A percentile compares a stretch with the other conserved stretches of the same genome.
phyloP scores from a whole-genome alignment of 257 asterid species.

The Petunia secreta region DNA sequence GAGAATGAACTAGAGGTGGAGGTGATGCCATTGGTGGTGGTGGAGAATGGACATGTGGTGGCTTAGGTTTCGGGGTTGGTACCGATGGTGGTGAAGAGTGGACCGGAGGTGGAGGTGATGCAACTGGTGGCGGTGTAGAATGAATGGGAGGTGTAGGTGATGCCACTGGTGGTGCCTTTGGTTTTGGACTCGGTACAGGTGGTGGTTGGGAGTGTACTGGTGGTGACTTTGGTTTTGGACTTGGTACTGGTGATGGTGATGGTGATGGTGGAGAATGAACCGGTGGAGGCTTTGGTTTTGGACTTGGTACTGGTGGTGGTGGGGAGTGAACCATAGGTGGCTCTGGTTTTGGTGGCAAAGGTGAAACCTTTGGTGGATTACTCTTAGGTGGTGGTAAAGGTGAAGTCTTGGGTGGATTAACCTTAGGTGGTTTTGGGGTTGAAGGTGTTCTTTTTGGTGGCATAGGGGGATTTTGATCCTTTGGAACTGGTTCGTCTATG shows the following conservation, averaged over 20 bases:
- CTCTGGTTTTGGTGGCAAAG: conserved; percentile 11
- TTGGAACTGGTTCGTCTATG: conserved; percentile 21
- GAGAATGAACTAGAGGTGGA: background rate
- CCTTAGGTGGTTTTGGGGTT: conserved; percentile 5
- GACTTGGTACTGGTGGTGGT: background rate
- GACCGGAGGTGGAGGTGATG: background rate
- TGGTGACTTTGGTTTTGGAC: background rate
- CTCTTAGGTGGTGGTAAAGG: background rate
- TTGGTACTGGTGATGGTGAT: background rate
- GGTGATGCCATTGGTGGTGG: background rate
- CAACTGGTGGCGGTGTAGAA: background rate
- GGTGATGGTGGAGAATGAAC: conserved; percentile 23
- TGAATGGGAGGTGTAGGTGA: background rate
- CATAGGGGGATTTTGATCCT: background rate
- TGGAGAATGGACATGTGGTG: background rate
- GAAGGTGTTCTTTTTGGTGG: conserved; percentile 2
- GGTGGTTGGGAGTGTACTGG: background rate
- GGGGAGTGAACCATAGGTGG: background rate
- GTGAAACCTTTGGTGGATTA: background rate
- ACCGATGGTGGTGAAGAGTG: background rate
- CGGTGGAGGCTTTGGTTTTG: conserved; percentile 29
- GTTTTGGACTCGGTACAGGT: background rate
- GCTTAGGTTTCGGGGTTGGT: background rate
- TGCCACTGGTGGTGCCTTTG: background rate
- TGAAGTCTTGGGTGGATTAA: conserved; percentile 9